Evolutionary conservation across 176 grass and related monocot species (phyloP).

Genomic region (Carex littledalei): DNA sequence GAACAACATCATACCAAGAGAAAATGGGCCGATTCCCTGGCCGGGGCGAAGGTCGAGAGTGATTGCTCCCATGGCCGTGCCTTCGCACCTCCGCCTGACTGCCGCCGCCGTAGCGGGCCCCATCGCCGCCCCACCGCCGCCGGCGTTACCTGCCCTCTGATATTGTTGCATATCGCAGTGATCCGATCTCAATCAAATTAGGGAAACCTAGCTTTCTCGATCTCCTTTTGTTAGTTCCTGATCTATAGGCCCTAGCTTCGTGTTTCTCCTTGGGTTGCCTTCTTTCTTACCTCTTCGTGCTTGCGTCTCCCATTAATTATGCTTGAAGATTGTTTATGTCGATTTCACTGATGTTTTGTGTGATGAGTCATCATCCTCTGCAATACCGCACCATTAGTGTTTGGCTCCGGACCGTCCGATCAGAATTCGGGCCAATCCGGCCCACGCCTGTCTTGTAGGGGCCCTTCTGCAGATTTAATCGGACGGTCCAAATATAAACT

Average conservation of each 20-base stretch:
- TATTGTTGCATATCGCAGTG: slow-evolving; percentile 18
- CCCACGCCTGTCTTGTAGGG: too few species aligned
- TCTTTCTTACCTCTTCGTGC: background rate
- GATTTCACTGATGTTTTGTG: background rate
- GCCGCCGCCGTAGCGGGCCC: slow-evolving; percentile 34
- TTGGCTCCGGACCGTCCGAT: background rate
- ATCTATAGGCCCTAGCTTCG: background rate
- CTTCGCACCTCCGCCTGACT: slow-evolving; percentile 62
- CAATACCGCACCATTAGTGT: background rate
- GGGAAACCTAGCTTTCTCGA: background rate
- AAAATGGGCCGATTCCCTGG: slow-evolving; percentile 76
- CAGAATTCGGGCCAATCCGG: too few species aligned
- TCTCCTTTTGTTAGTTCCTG: background rate
- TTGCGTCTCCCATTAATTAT: slow-evolving; percentile 10
- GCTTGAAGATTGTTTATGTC: background rate
- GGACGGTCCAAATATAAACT: too few species aligned
- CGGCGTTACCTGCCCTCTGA: background rate
- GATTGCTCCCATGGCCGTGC: slow-evolving; percentile 90
- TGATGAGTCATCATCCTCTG: too few species aligned
- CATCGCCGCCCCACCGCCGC: slow-evolving; percentile 13
- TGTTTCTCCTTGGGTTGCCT: background rate
- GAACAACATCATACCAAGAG: slow-evolving; percentile 49
- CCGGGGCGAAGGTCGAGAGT: slow-evolving; percentile 90
- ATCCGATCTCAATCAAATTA: background rate
- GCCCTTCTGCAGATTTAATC: too few species aligned